Percentiles rank a stretch among this genome's conserved stretches.
These are phyloP conservation scores for Discostella stelligera DNA, from an alignment of 352 stramenopile genomes.

Conservation along the genomic window DNA sequence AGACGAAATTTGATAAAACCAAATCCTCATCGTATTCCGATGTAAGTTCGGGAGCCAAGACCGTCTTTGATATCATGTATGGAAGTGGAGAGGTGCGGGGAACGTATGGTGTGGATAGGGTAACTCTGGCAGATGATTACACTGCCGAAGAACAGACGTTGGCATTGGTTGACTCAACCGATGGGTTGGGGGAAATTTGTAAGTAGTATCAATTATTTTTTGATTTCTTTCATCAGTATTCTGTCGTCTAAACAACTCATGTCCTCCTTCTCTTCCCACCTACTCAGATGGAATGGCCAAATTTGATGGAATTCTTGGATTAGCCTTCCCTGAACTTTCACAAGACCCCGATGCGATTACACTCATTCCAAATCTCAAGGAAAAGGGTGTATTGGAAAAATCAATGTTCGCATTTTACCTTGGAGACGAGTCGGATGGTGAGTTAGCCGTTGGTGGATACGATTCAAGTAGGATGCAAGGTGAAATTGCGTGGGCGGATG, in stretches of 20 bases:
- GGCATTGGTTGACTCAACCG: constrained; percentile 92
- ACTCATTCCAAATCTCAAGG: constrained; percentile 91
- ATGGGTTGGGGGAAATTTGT: constrained; percentile 92
- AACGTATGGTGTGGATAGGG: constrained; percentile 80
- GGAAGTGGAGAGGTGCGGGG: constrained; percentile 86
- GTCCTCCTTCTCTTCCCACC: neutral
- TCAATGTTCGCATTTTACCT: constrained; percentile 96
- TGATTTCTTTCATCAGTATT: too few species aligned
- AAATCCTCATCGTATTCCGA: constrained; percentile 85
- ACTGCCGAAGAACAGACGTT: constrained; percentile 89
- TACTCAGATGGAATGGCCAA: constrained; percentile 79
- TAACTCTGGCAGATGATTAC: constrained; percentile 86
- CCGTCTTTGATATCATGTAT: constrained; percentile 90
- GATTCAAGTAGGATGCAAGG: constrained; percentile 90
- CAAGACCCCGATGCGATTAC: constrained; percentile 88
- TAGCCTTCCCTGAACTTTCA: constrained; percentile 92
- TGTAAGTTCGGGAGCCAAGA: constrained; percentile 87
- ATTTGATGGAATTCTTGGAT: constrained; percentile 97
- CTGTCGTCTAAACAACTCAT: too few species aligned
- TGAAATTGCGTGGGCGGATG: constrained; percentile 89
- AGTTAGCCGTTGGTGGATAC: constrained; percentile 87
- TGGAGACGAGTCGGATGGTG: constrained; percentile 86
- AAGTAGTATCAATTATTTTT: constrained; percentile 78
- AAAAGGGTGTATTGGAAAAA: constrained; percentile 86
- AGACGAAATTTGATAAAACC: constrained; percentile 76